Evolutionary conservation across 78 protist genomes (phyloP), one percentile per base, ranked within the genome.

Genomic region (Guillardia theta): DNA sequence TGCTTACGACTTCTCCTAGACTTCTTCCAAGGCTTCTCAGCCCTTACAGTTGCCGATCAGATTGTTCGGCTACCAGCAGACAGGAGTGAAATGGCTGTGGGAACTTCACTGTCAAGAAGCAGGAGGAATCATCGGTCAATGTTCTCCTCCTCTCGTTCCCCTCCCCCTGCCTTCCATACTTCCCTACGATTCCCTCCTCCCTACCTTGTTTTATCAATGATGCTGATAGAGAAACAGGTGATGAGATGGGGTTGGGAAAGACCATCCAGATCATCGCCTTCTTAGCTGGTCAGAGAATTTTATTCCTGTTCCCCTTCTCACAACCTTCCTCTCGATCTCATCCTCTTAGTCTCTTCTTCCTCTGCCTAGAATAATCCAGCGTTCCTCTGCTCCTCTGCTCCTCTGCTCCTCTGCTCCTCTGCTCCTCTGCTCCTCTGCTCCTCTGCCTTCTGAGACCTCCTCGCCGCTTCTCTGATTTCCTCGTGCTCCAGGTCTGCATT

Each of bases 341-440:
- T 19, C 15, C 58, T 50, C 58, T 50, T 15, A 15, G 30, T 50
- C 27, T 9, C 70, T 9, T 1, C 2, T 58, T 8, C 27, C 2
- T 6, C 70, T 15, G 10, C 95, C 0, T 93, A 98, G 53, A 94
- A 80, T 21, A 33, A 48, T 50, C 77, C 96, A 33, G 78, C 77
- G 24, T 37, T 53, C 41, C 43, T 53, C 41, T 96, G 97, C 0
- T 95, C 99, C 33, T 62, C 88, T 6, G 64, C 98, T 6, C 77
- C 98, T 39, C 97, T 97, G 33, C 97, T 97, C 77, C 99, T 99
- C 0, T 97, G 98, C 5, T 98, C 99, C 18, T 77, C 97, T 33
- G 39, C 43, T 22, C 64, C 94, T 4, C 64, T 18, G 48, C 50
- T 15, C 21, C 48, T 4, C 30, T 77, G 21, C 77, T 19, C 1